Conservation (phyloP, 371 early-diverging fungal species). For the Ordospora pajunii region DNA sequence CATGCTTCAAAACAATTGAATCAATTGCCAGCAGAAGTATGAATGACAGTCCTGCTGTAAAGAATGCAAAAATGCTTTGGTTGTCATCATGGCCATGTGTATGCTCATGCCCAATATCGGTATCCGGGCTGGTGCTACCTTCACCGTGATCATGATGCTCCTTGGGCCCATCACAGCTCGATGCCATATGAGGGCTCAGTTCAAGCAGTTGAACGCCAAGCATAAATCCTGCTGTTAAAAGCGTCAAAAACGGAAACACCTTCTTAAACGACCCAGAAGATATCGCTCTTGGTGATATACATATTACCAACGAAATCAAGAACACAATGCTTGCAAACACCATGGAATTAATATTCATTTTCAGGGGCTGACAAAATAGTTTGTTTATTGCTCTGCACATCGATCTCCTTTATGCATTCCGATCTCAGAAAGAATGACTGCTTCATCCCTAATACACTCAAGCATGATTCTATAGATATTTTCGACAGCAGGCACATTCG, state of each 20-base stretch:
- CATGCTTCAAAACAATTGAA: slow-evolving; percentile 51
- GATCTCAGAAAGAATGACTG: not conserved
- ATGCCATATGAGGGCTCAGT: slow-evolving; percentile 57
- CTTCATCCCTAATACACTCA: not conserved
- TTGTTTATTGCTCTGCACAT: not conserved
- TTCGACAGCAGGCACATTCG: not conserved
- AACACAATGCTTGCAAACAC: slow-evolving; percentile 19
- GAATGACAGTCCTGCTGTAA: slow-evolving; percentile 50
- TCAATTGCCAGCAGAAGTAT: slow-evolving; percentile 54
- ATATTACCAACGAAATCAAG: slow-evolving; percentile 20
- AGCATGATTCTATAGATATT: not conserved
- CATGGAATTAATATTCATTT: slow-evolving; percentile 4
- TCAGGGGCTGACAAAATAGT: not conserved
- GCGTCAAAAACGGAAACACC: slow-evolving; percentile 36
- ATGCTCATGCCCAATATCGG: too few relatives aligned
- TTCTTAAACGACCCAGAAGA: slow-evolving; percentile 12
- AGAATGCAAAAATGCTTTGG: slow-evolving; percentile 30
- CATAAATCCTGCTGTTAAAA: slow-evolving; percentile 56
- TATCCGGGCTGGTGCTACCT: too few relatives aligned
- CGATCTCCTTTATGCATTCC: not conserved
- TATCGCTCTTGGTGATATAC: slow-evolving; percentile 24
- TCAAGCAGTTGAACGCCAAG: slow-evolving; percentile 53
- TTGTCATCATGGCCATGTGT: slow-evolving; percentile 21
- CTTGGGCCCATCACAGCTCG: not conserved
- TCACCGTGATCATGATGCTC: not conserved